These are phyloP conservation scores for Gyrodon lividus DNA, from an alignment of 768 basidiomycete genomes.

Conservation along the genomic window DNA sequence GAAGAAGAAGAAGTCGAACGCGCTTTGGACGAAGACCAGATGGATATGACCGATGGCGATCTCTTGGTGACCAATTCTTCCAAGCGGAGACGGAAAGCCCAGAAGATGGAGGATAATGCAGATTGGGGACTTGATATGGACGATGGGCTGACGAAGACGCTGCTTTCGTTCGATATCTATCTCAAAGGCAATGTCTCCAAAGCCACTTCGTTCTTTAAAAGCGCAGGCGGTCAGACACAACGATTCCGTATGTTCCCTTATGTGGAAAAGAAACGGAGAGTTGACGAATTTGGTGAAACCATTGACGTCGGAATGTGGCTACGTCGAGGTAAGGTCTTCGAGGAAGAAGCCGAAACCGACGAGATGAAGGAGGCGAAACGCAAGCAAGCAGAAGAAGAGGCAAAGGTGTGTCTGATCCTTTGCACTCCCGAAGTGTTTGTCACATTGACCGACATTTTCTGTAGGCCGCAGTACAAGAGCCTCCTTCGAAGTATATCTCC, in stretches of 20 bases:
- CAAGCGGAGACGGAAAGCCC: constrained; percentile 41
- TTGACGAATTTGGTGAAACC: constrained; percentile 95
- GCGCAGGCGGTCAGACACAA: constrained; percentile 62
- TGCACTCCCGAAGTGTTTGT: neutral
- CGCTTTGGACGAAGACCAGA: constrained; percentile 48
- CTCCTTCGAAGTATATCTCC: constrained; percentile 88
- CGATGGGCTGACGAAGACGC: constrained; percentile 68
- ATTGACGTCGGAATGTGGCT: constrained; percentile 97
- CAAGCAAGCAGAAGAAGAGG: constrained; percentile 69
- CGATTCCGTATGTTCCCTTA: constrained; percentile 98
- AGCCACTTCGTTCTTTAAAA: constrained; percentile 85
- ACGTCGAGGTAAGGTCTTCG: constrained; percentile 84
- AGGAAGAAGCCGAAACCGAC: constrained; percentile 85
- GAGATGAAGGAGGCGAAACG: constrained; percentile 73
- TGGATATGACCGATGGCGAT: constrained; percentile 43
- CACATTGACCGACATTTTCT: constrained; percentile 10
- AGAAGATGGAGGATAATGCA: constrained; percentile 48
- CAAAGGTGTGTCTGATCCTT: constrained; percentile 51
- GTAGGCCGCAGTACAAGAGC: constrained; percentile 75
- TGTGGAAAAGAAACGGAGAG: constrained; percentile 85
- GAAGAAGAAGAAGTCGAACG: constrained; percentile 59
- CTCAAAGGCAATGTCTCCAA: constrained; percentile 94
- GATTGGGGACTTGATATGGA: constrained; percentile 79
- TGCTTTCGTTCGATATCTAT: constrained; percentile 93
- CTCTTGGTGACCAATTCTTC: constrained; percentile 19